Evolutionary conservation across 148 eudicot genomes (phyloP), one percentile per base, ranked within the genome.

Genomic region (Silene conica): DNA sequence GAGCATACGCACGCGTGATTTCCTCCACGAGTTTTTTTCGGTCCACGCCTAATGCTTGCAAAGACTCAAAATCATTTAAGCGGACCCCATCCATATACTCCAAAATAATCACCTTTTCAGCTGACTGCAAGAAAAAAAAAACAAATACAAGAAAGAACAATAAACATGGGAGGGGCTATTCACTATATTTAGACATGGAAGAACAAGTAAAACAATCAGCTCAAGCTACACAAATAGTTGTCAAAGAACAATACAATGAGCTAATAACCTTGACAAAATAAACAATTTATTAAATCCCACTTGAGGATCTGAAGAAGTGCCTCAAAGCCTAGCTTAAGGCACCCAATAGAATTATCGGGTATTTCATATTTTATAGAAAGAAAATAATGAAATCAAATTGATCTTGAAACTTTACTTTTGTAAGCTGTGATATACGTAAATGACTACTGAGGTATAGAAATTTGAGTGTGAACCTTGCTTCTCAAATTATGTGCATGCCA

Each of bases 11-110:
- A 69, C 97, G 94, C 3, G 97, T 95, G 34, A 95, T 95, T 82
- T 95, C 99, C 83, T 95, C 97, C 77, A 95, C 96, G 78, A 95
- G 94, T 78, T 84, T 92, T 80, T 90, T 91, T 78, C 82, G 90
- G 83, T 95, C 90, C 72, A 90, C 89, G 34, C 96, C 96, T 68
- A 92, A 70, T 78, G 88, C 92, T 73, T 92, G 87, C 73, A 95
- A 83, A 73, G 99, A 81, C 61, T 84, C 92, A 57, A 74, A 72
- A 84, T 95, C 99, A 86, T 92, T 95, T 78, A 95, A 78, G 38
- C 99, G 96, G 71, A 95, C 77, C 23, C 99, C 99, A 69, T 95
- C 96, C 99, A 95, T 95, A 73, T 90, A 95, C 84, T 95, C 99
- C 74, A 95, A 77, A 71, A 95, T 68, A 71, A 95, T 91, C 77